Evolutionary conservation across 179 eudicot genomes (phyloP), one percentile per base, ranked within the genome.

Genomic region (Camellia oleifera): DNA sequence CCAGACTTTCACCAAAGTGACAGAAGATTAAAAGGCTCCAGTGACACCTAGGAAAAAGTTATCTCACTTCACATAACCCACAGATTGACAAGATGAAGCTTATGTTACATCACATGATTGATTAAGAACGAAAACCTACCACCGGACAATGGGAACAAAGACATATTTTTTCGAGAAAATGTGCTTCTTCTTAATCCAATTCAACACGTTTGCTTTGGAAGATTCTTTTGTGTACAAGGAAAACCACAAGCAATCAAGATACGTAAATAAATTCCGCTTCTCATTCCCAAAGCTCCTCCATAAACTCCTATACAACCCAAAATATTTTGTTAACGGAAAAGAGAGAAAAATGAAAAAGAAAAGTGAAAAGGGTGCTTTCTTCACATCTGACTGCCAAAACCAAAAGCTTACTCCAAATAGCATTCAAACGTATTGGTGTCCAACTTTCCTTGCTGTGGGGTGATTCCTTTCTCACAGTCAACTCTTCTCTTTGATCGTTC

Each of bases 1-100:
- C 61, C 23, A 71, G 20, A 77, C 85, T 73, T 78, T 86, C 88
- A 77, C 90, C 95, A 66, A 94, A 83, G 88, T 94, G 87, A 82
- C 95, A 92, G 50, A 94, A 86, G 79, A 94, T 82, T 82, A 90
- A 78, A 23, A 92, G 93, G 77, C 89, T 88, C 95, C 98, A 92
- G 63, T 92, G 97, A 80, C 79, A 75, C 97, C 97, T 92, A 78
- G 7, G 66, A 45, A 57, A 83, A 76, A 62, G 72, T 61, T 42
- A 62, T 50, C 45, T 69, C 63, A 78, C 71, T 74, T 17, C 46
- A 46, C 52, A 54, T 10, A 40, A 57, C 8, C 15, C 14, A 56
- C 14, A 14, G 13, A 56, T 56, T 56, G 13, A 56, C 13, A 56
- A 13, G 60, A 56, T 56, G 15, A 3, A 56, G 4, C 42, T 63